Percentiles rank a stretch among this genome's conserved stretches.
Evolutionary conservation across 768 basidiomycete genomes (phyloP).

Genomic region (Sistotremastrum suecicum): DNA sequence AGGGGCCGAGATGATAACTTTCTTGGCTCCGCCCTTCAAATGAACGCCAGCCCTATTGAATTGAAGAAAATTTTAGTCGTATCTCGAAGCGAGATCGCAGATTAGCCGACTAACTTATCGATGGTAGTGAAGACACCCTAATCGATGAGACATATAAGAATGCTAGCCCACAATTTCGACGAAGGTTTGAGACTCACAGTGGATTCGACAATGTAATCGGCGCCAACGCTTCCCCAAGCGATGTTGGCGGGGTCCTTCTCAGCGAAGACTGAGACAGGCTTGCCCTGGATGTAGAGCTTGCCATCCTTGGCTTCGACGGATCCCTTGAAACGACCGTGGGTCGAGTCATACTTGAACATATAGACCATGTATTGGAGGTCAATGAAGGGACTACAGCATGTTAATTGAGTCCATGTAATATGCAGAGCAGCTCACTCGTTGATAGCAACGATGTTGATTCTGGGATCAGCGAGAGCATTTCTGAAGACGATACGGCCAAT

Average conservation of each 20-base stretch:
- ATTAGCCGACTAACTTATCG: conserved; percentile 46
- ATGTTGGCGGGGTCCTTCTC: conserved; percentile 85
- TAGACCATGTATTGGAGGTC: conserved; percentile 97
- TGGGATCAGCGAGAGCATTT: conserved; percentile 68
- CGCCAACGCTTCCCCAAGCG: conserved; percentile 66
- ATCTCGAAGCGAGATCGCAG: background rate
- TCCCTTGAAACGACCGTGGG: conserved; percentile 88
- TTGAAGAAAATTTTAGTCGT: background rate
- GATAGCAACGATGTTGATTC: conserved; percentile 80
- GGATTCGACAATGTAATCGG: conserved; percentile 92
- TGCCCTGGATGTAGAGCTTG: conserved; percentile 78
- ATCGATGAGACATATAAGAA: too few species aligned
- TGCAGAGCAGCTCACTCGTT: conserved; percentile 60
- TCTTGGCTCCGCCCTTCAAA: conserved; percentile 98
- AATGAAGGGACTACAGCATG: conserved; percentile 74
- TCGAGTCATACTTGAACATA: conserved; percentile 97
- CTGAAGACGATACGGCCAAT: conserved; percentile 98
- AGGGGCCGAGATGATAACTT: conserved; percentile 98
- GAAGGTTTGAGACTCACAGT: conserved; percentile 38
- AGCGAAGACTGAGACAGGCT: conserved; percentile 59
- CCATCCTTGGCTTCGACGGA: conserved; percentile 69
- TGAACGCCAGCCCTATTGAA: conserved; percentile 66
- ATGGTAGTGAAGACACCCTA: conserved; percentile 95
- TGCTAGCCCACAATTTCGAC: conserved; percentile 1
- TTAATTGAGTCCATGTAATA: conserved; percentile 1